A percentile compares a stretch with the other conserved stretches of the same genome.
Conservation (phyloP, 192 early-diverging fungal species). For the Coemansia reversa region DNA sequence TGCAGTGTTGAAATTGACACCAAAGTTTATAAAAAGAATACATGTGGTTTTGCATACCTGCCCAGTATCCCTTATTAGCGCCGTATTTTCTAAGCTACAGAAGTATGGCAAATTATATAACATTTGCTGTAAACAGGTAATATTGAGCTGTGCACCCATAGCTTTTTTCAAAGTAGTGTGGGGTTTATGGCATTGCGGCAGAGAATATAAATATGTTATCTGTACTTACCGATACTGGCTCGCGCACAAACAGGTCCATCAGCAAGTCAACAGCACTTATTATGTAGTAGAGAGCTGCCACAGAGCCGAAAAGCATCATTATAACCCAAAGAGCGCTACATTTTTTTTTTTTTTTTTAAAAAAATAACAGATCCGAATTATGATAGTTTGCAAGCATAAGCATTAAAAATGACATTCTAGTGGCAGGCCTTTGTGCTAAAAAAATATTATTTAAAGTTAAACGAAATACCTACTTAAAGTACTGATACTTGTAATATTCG, state of each 20-base stretch:
- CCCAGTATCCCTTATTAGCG: constrained; percentile 41
- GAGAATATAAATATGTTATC: neutral
- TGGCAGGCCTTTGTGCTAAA: neutral
- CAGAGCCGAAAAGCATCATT: constrained; percentile 49
- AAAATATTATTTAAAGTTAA: neutral
- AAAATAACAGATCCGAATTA: neutral
- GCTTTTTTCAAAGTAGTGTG: neutral
- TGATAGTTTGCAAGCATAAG: neutral
- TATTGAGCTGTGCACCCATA: neutral
- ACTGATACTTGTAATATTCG: constrained; percentile 25
- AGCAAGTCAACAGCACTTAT: constrained; percentile 22
- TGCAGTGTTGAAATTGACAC: neutral
- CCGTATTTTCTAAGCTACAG: constrained; percentile 38
- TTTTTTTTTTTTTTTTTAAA: neutral
- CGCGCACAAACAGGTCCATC: constrained; percentile 40
- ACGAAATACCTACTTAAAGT: constrained; percentile 29
- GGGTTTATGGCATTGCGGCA: neutral
- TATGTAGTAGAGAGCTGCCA: constrained; percentile 23
- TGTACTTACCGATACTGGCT: constrained; percentile 27
- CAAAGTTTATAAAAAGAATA: neutral
- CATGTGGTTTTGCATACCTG: constrained; percentile 32
- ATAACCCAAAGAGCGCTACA: constrained; percentile 40
- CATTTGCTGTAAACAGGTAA: neutral
- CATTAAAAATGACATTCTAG: no score
- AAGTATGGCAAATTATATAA: neutral